A percentile compares a stretch with the other conserved stretches of the same genome.
Evolutionary conservation across 768 basidiomycete genomes (phyloP).

Genomic region (Termitomyces sp.): DNA sequence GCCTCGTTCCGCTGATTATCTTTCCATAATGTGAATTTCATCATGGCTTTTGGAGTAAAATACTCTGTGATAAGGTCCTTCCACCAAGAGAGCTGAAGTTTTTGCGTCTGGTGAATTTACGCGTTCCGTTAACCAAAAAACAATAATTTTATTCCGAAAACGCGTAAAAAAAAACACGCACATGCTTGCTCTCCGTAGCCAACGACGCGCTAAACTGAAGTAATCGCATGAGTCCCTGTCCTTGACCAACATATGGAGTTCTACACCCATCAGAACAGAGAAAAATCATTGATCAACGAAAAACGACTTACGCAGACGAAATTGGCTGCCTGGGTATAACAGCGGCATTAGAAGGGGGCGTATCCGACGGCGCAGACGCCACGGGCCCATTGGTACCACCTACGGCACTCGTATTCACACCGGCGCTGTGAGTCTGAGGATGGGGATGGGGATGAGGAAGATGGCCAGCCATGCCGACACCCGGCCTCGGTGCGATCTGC

Average conservation of each 20-base stretch:
- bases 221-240: constrained; percentile 60
- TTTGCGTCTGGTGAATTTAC: constrained; percentile 26
- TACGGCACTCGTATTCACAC: too few relatives aligned
- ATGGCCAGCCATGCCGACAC: background rate
- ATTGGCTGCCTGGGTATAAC: constrained; percentile 8
- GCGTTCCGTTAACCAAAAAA: too few relatives aligned
- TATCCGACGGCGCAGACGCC: constrained; percentile 12
- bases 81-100: constrained; percentile 67
- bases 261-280: constrained; percentile 1
- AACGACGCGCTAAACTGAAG: constrained; percentile 68
- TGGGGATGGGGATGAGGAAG: too few relatives aligned
- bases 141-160: too few relatives aligned
- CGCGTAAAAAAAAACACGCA: constrained; percentile 21
- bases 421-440: too few relatives aligned
- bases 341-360: constrained; percentile 12
- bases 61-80: constrained; percentile 56
- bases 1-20: constrained; percentile 75
- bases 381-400: background rate
- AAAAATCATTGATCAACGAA: background rate
- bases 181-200: constrained; percentile 43
- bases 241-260: constrained; percentile 34
- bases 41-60: constrained; percentile 62
- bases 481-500: background rate
- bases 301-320: constrained; percentile 8
- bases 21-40: constrained; percentile 86